A percentile compares a stretch with the other conserved stretches of the same genome.
Evolutionary conservation across 2,329 filamentous ascomycete species (phyloP).

Genomic region (Claviceps maximensis): DNA sequence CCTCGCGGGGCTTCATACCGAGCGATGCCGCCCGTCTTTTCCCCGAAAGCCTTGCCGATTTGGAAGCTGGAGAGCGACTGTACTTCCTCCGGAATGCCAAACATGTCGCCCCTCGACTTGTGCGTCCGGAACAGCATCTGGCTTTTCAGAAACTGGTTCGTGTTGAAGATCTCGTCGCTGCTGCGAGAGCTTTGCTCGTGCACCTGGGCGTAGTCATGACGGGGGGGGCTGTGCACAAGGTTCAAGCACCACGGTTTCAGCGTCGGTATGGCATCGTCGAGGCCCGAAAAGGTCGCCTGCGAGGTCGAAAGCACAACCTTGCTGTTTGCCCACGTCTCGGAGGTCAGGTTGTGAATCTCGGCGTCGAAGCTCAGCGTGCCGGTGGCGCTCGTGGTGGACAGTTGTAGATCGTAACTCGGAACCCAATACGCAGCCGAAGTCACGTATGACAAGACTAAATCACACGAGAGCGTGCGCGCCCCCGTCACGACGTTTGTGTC

Average conservation of each 20-base stretch:
- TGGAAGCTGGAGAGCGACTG: neutral
- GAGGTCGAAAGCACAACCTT: slow-evolving; percentile 50
- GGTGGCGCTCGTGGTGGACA: slow-evolving; percentile 41
- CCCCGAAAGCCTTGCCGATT: neutral
- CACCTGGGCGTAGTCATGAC: slow-evolving; percentile 9
- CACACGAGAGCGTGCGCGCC: slow-evolving; percentile 16
- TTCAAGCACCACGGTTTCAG: slow-evolving; percentile 45
- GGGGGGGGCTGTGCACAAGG: slow-evolving; percentile 19
- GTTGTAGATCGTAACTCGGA: slow-evolving; percentile 47
- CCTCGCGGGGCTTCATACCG: too few relatives aligned
- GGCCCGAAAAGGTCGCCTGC: slow-evolving; percentile 42
- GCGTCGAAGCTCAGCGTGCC: slow-evolving; percentile 48
- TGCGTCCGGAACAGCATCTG: slow-evolving; percentile 9
- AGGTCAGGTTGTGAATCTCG: slow-evolving; percentile 46
- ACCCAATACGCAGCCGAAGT: slow-evolving; percentile 45
- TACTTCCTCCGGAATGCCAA: slow-evolving; percentile 1
- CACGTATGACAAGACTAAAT: slow-evolving; percentile 45
- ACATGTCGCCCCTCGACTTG: slow-evolving; percentile 4
- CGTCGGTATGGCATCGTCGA: slow-evolving; percentile 40
- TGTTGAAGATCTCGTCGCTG: slow-evolving; percentile 23
- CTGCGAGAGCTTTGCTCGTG: slow-evolving; percentile 21
- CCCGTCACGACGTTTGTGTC: slow-evolving; percentile 1
- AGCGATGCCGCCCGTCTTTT: neutral
- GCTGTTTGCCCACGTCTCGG: slow-evolving; percentile 49
- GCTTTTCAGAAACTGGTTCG: slow-evolving; percentile 15